Percentiles rank a stretch among this genome's conserved stretches.
phyloP scores from a whole-genome alignment of 2,329 filamentous ascomycete genomes.

The Trichoderma cornu-damae region DNA sequence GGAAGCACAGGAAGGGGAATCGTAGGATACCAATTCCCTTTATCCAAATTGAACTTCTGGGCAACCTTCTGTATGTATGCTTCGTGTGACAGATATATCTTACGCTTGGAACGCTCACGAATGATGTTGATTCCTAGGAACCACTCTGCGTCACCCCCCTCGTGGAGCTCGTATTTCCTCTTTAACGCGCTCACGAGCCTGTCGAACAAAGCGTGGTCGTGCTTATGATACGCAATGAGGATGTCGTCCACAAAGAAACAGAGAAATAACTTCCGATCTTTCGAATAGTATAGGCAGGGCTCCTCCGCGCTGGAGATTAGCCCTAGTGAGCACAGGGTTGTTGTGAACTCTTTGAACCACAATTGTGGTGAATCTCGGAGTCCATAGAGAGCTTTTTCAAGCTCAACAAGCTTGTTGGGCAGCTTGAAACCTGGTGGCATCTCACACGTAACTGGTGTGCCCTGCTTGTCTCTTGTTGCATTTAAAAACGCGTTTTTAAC shows the following conservation, averaged over 20 bases:
- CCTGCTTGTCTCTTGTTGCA: not conserved
- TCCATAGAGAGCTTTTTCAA: not conserved
- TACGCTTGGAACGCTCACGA: not conserved
- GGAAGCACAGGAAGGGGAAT: not conserved
- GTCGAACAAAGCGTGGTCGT: not conserved
- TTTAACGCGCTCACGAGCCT: not conserved
- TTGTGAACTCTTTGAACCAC: not conserved
- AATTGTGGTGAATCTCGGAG: not conserved
- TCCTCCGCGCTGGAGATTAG: not conserved
- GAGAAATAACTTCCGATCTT: not conserved
- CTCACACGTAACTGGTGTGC: not conserved
- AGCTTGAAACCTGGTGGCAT: not conserved
- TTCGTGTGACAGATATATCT: not conserved
- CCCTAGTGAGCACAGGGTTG: not conserved
- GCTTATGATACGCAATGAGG: not conserved
- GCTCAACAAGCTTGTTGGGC: not conserved
- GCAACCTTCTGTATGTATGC: conserved; percentile 5
- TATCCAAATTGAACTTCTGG: not conserved
- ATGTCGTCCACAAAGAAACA: not conserved
- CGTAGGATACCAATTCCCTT: not conserved
- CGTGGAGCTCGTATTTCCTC: not conserved
- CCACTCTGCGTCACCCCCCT: not conserved
- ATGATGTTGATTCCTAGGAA: conserved; percentile 1
- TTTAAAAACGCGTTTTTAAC: not conserved
- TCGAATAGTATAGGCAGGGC: not conserved